Evolutionary conservation across 805 yeast species (phyloP).

Genomic region (Scheffersomyces spartinae): DNA sequence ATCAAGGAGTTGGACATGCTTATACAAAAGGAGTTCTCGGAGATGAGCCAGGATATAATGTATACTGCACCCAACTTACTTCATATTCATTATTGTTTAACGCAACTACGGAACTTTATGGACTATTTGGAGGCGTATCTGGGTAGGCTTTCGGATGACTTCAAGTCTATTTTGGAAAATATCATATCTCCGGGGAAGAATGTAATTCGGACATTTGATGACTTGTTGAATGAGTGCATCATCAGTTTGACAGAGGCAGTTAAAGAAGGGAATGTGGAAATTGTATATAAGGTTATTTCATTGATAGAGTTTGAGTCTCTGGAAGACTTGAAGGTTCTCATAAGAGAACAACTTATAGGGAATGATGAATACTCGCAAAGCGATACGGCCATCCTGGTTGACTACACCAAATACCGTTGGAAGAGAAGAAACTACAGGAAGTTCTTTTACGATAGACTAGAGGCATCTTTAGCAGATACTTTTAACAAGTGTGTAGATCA

Average conservation of each 20-base stretch:
- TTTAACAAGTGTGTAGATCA: slow-evolving; percentile 55
- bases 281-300: slow-evolving; percentile 63
- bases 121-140: slow-evolving; percentile 62
- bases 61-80: slow-evolving; percentile 45
- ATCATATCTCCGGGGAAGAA: slow-evolving; percentile 36
- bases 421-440: slow-evolving; percentile 47
- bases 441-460: slow-evolving; percentile 47
- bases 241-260: slow-evolving; percentile 62
- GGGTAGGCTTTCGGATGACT: slow-evolving; percentile 41
- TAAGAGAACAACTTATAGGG: no score
- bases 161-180: slow-evolving; percentile 50
- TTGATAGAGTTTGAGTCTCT: slow-evolving; percentile 71
- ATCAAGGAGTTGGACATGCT: no score
- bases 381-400: no score
- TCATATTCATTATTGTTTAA: slow-evolving; percentile 57
- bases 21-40: no score
- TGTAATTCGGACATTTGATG: slow-evolving; percentile 49
- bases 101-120: slow-evolving; percentile 61
- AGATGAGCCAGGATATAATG: slow-evolving; percentile 17
- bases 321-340: slow-evolving; percentile 61
- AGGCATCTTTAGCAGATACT: slow-evolving; percentile 50
- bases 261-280: slow-evolving; percentile 52
- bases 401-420: slow-evolving; percentile 20
- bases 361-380: no score
- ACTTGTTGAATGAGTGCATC: slow-evolving; percentile 51